These are phyloP conservation scores for Alternaria dauci DNA, from an alignment of 2,329 filamentous ascomycete genomes.

Conservation along the genomic window DNA sequence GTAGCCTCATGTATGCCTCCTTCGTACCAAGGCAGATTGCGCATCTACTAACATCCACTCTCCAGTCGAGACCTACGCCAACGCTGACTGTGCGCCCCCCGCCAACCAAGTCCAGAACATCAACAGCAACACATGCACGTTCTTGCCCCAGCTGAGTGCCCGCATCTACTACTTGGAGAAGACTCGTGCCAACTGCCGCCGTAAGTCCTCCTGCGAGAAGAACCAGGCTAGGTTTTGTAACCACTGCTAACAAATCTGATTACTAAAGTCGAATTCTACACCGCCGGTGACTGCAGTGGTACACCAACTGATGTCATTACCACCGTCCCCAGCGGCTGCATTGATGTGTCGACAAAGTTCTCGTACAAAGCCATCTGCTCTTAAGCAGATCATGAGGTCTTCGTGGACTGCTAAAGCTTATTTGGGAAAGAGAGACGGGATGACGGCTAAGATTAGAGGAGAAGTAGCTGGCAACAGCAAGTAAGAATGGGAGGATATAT, in stretches of 20 bases:
- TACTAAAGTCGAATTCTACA: conserved; percentile 8
- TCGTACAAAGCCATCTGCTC: conserved; percentile 12
- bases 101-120: conserved; percentile 10
- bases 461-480: background rate
- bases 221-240: background rate
- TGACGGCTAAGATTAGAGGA: background rate
- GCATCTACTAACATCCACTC: background rate
- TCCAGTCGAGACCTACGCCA: conserved; percentile 10
- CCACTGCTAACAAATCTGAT: background rate
- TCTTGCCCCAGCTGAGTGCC: conserved; percentile 10
- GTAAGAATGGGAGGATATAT: background rate
- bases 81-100: conserved; percentile 1
- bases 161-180: conserved; percentile 13
- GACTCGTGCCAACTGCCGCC: conserved; percentile 8
- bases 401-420: background rate
- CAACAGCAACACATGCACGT: conserved; percentile 9
- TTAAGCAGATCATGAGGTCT: background rate
- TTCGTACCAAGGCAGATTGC: background rate
- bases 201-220: background rate
- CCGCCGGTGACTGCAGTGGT: conserved; percentile 3
- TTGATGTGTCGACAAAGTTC: conserved; percentile 8
- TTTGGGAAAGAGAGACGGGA: background rate
- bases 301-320: conserved; percentile 1
- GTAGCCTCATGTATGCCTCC: conserved; percentile 9
- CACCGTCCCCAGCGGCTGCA: conserved; percentile 9